Base-by-base conservation (phyloP, 2,329 filamentous ascomycete genomes). In the Aspergillus pseudoterreus region DNA sequence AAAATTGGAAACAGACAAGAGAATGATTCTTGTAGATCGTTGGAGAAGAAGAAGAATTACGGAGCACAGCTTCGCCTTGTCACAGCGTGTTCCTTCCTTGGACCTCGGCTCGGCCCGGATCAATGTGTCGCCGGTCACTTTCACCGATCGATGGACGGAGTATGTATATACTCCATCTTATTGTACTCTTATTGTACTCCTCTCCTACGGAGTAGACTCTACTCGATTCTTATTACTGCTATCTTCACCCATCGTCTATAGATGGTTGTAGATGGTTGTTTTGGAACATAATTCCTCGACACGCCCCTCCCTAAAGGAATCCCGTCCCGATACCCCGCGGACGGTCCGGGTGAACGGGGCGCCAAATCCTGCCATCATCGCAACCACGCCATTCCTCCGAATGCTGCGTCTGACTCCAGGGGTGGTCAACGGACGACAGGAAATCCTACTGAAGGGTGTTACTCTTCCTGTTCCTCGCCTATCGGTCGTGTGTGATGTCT, bases 31-130 rank as follows among this genome's bases (percentile, higher is more conserved):
- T 42, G 39, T n/a, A 17, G 15, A 38, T 38, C 15, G 35, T n/a
- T n/a, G 14, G 35, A 17, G 15, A 38, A 21, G 30, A 36, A 49
- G 33, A 33, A 17, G 32, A 19, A 30, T 15, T 38, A 42, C 17
- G 19, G 3, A 19, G 2, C 3, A 19, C 19, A 41, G 42, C 35
- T 38, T 36, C 6, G 15, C 35, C n/a, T 36, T 11, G 33, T 36
- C 35, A 14, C 35, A 14, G 27, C 35, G 14, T 17, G 35, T 38
- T 38, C 6, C 35, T 38, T 38, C 35, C 43, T 35, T 55, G 55
- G 39, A 61, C 63, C 63, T 64, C 62, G 63, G 63, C 61, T 65
- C 63, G 57, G 59, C 6, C 2, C 51, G 57, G 54, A 54, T 52
- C 33, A 61, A 57, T 38, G 6, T 38, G 35, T 38, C 3, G 27